Percentiles rank a stretch among this genome's conserved stretches.
Evolutionary conservation across 164 flowering plant genomes (phyloP).

Genomic region (Vitis rotundifolia): DNA sequence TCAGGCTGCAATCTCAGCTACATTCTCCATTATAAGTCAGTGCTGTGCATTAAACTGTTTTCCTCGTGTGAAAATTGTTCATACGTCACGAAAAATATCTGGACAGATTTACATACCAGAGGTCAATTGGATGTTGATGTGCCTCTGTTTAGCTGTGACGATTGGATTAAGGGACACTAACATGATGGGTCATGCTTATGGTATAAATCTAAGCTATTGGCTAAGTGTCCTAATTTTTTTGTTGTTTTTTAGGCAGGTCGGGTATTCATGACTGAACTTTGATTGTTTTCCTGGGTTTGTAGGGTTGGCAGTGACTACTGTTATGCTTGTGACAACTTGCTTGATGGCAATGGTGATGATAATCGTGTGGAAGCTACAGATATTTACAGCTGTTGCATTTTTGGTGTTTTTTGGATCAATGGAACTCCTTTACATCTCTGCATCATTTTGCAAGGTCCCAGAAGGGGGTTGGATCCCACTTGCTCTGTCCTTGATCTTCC

Average conservation of each 20-base stretch:
- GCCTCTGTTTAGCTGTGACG: slow-evolving; percentile 64
- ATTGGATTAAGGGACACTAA: slow-evolving; percentile 64
- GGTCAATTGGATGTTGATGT: slow-evolving; percentile 71
- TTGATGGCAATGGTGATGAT: slow-evolving; percentile 60
- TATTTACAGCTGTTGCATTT: slow-evolving; percentile 32
- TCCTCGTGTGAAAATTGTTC: slow-evolving; percentile 67
- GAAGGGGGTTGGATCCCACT: slow-evolving; percentile 79
- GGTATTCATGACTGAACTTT: background rate
- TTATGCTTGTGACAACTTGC: slow-evolving; percentile 77
- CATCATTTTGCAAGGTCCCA: slow-evolving; percentile 50
- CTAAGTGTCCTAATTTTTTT: background rate
- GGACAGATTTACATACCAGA: slow-evolving; percentile 83
- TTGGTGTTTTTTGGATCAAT: slow-evolving; percentile 53
- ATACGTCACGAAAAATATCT: slow-evolving; percentile 55
- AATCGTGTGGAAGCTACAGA: slow-evolving; percentile 56
- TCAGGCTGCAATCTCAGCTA: slow-evolving; percentile 75
- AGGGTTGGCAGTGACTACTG: slow-evolving; percentile 69
- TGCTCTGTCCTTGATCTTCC: slow-evolving; percentile 43
- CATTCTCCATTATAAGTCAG: slow-evolving; percentile 74
- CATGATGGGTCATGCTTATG: slow-evolving; percentile 72
- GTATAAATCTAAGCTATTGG: slow-evolving; percentile 25
- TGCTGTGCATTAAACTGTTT: slow-evolving; percentile 69
- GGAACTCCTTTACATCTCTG: slow-evolving; percentile 63
- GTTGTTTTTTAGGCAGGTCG: background rate
- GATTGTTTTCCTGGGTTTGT: slow-evolving; percentile 18